Percentiles rank a stretch among this genome's conserved stretches.
Evolutionary conservation across 805 yeast genomes (phyloP).

Genomic region (Cyberlindnera veronae): DNA sequence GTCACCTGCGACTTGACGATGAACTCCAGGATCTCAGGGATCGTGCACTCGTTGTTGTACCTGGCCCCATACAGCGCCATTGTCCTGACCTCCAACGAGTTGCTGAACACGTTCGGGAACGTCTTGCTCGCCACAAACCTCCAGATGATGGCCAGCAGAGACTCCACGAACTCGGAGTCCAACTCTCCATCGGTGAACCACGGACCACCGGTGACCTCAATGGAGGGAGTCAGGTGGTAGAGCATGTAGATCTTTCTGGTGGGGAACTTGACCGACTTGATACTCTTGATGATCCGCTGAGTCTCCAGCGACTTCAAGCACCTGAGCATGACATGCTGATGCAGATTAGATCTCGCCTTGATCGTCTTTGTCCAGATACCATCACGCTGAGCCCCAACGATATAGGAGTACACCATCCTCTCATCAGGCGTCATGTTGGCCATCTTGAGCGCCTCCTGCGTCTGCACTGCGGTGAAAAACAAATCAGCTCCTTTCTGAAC

Average conservation of each 20-base stretch:
- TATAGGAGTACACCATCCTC: slow-evolving; percentile 84
- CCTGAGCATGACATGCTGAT: slow-evolving; percentile 84
- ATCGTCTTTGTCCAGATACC: slow-evolving; percentile 96
- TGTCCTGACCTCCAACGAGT: slow-evolving; percentile 24
- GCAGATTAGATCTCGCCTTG: slow-evolving; percentile 82
- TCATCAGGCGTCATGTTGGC: slow-evolving; percentile 82
- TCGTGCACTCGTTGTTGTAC: slow-evolving; percentile 61
- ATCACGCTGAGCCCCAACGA: slow-evolving; percentile 90
- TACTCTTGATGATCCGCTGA: slow-evolving; percentile 80
- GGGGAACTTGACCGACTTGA: slow-evolving; percentile 88
- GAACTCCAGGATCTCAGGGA: slow-evolving; percentile 73
- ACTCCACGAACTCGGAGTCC: slow-evolving; percentile 89
- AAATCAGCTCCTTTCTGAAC: slow-evolving; percentile 64
- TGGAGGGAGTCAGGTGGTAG: slow-evolving; percentile 87
- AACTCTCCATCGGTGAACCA: slow-evolving; percentile 97
- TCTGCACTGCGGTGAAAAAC: slow-evolving; percentile 70
- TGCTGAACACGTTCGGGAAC: slow-evolving; percentile 64
- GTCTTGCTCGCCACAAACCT: slow-evolving; percentile 74
- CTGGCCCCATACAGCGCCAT: slow-evolving; percentile 49
- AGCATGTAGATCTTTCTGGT: slow-evolving; percentile 96
- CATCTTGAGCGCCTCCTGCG: slow-evolving; percentile 72
- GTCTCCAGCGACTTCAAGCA: slow-evolving; percentile 77
- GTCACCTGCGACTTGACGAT: slow-evolving; percentile 72
- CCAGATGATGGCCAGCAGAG: slow-evolving; percentile 83
- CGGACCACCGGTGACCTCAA: slow-evolving; percentile 97